Evolutionary conservation across 371 early-diverging fungal species (phyloP), one percentile per base, ranked within the genome.

Genomic region (Mucor sp.): DNA sequence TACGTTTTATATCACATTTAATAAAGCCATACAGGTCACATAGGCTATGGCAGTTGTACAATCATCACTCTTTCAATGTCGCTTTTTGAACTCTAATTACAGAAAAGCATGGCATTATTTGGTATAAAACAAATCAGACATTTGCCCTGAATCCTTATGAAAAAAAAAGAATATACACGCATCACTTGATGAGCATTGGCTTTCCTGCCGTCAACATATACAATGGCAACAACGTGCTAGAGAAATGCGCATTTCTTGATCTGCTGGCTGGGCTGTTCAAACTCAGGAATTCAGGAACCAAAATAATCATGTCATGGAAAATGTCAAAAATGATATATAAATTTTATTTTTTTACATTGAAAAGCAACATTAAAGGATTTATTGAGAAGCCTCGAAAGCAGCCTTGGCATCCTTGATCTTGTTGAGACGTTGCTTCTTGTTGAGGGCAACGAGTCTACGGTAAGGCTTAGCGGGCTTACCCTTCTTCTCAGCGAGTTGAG

Each of bases 391-490:
- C 71, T 85, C 80, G 86, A 89, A 94, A 68, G 89, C 87, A 74
- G 86, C 93, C 90, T 93, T 93, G 93, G 95, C 96, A 87, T 95
- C 94, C 82, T 88, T 85, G 81, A 97, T 84, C 75, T 91, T 89
- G 88, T 92, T 90, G 79, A 86, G 83, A 80, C 93, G 92, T 87
- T 97, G 93, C 89, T 94, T 94, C 84, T 89, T 86, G 90, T 89
- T 97, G 83, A 94, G 91, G 65, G 87, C 84, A 70, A 81, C 78
- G 71, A 79, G 80, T 88, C 74, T 90, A 90, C 74, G 87, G 81
- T 85, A 81, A 77, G 75, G 76, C 75, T 77, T 83, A 68, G 87
- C 86, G 66, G 84, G 81, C 73, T 82, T 80, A 62, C 60, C 67
- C 84, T 88, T 88, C 89, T 93, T 90, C 71, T 86, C 87, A 79